Evolutionary conservation across 2,329 filamentous ascomycete genomes (phyloP).

Genomic region (Chrysosporium keratinophilum): DNA sequence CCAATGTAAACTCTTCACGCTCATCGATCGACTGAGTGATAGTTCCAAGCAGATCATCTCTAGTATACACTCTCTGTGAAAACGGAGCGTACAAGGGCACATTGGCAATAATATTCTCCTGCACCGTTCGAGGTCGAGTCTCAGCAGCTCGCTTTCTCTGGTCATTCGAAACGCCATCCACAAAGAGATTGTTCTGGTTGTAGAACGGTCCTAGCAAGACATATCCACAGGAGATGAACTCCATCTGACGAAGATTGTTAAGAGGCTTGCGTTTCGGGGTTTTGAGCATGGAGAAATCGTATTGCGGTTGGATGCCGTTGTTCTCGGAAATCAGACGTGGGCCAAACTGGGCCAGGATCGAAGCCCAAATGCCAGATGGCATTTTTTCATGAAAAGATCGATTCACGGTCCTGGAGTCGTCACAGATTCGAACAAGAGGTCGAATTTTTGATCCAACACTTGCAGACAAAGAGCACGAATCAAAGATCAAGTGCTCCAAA

Average conservation of each 20-base stretch:
- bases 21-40: constrained; percentile 2
- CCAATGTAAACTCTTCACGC: neutral
- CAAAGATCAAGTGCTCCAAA: constrained; percentile 47
- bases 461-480: constrained; percentile 55
- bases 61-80: neutral
- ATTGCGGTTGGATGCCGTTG: constrained; percentile 22
- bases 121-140: neutral
- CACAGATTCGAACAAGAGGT: constrained; percentile 1
- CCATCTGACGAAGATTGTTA: constrained; percentile 35
- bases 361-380: constrained; percentile 42
- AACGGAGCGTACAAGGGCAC: neutral
- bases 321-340: constrained; percentile 34
- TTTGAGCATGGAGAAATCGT: neutral
- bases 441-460: constrained; percentile 20
- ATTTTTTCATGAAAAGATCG: constrained; percentile 22
- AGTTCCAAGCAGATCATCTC: neutral
- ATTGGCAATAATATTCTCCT: neutral
- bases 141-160: neutral
- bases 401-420: constrained; percentile 14
- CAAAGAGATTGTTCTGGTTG: constrained; percentile 29
- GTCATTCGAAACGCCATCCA: constrained; percentile 16
- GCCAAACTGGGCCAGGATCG: constrained; percentile 42
- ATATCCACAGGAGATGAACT: constrained; percentile 54
- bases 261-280: constrained; percentile 15
- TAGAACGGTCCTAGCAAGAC: constrained; percentile 35